Evolutionary conservation across 2,329 filamentous ascomycete genomes (phyloP).

Genomic region (Fusarium cicatricum): DNA sequence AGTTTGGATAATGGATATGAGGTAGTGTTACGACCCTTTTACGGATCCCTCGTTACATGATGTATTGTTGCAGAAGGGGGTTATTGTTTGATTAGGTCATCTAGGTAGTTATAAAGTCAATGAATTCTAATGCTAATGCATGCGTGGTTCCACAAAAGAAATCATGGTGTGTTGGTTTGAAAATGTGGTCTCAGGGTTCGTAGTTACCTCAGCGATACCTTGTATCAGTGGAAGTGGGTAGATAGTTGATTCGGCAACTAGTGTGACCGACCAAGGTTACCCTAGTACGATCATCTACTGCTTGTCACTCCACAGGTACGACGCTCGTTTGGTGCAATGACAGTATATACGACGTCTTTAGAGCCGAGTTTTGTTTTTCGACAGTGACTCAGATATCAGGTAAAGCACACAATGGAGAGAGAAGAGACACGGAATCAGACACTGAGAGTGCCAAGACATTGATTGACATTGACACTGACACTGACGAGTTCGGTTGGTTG

Average conservation of each 20-base stretch:
- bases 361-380: not conserved
- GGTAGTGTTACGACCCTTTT: not conserved
- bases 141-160: slow-evolving; percentile 6
- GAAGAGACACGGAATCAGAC: not conserved
- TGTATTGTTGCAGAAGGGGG: not conserved
- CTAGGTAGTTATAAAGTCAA: slow-evolving; percentile 21
- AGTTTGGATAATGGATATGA: not conserved
- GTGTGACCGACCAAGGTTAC: slow-evolving; percentile 5
- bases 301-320: slow-evolving; percentile 11
- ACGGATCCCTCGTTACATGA: not conserved
- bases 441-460: not conserved
- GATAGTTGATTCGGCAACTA: slow-evolving; percentile 38
- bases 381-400: slow-evolving; percentile 5
- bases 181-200: not conserved
- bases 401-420: slow-evolving; percentile 10
- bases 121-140: slow-evolving; percentile 32
- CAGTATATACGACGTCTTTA: not conserved
- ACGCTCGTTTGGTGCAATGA: not conserved
- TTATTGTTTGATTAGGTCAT: slow-evolving; percentile 5
- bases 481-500: slow-evolving; percentile 15
- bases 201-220: not conserved
- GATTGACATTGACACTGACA: not conserved
- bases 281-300: slow-evolving; percentile 14
- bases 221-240: slow-evolving; percentile 5
- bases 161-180: not conserved